Evolutionary conservation across 495 filamentous ascomycete genomes (phyloP).

Genomic region (Friedmanniomyces endolithicus): DNA sequence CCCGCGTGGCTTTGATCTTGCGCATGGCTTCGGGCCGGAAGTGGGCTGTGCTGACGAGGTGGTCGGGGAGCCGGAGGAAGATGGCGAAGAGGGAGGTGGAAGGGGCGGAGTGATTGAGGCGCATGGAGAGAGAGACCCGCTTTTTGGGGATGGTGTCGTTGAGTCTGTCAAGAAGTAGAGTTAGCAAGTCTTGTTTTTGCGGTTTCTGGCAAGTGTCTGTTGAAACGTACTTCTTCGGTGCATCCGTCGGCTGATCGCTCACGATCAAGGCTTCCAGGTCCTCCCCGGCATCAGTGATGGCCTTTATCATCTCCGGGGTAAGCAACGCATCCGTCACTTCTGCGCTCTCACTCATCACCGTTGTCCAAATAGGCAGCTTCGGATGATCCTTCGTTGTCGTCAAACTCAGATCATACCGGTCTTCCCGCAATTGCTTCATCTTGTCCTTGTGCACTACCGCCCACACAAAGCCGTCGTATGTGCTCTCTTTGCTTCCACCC

Average conservation of each 20-base stretch:
- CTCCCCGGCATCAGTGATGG: conserved; percentile 68
- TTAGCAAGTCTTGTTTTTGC: no score
- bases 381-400: conserved; percentile 82
- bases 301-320: conserved; percentile 70
- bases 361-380: conserved; percentile 83
- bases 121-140: conserved; percentile 65
- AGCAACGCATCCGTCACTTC: conserved; percentile 84
- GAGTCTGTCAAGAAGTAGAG: conserved; percentile 42
- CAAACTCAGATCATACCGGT: conserved; percentile 87
- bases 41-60: conserved; percentile 59
- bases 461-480: conserved; percentile 85
- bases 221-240: conserved; percentile 62
- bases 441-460: conserved; percentile 88
- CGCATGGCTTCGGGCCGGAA: conserved; percentile 84
- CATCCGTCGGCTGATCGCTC: conserved; percentile 81
- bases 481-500: conserved; percentile 44
- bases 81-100: conserved; percentile 55
- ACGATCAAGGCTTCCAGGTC: conserved; percentile 78
- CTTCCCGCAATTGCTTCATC: conserved; percentile 81
- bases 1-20: conserved; percentile 66
- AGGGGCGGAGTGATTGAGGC: conserved; percentile 43
- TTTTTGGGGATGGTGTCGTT: conserved; percentile 77
- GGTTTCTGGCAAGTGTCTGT: not conserved
- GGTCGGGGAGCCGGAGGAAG: conserved; percentile 75
- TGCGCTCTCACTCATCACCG: conserved; percentile 91